phyloP scores from a whole-genome alignment of 1,139 yeast species.

The Kurtzmaniella quercitrusa region DNA sequence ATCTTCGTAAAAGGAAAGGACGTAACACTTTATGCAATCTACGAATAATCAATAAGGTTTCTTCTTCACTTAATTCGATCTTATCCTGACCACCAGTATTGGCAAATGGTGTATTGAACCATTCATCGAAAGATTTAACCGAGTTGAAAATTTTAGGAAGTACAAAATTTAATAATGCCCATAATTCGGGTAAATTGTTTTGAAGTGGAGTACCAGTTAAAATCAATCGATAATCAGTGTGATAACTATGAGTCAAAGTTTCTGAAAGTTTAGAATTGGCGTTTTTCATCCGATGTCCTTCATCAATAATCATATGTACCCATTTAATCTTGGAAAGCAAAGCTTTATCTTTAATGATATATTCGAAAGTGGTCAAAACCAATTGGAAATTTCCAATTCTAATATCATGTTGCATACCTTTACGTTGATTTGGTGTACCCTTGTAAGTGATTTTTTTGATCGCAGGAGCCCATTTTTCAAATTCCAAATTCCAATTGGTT shows the following conservation, averaged over 20 bases:
- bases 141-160: constrained; percentile 79
- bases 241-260: constrained; percentile 69
- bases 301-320: constrained; percentile 87
- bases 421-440: constrained; percentile 71
- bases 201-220: constrained; percentile 88
- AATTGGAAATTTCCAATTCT: constrained; percentile 70
- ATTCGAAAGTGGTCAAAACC: constrained; percentile 74
- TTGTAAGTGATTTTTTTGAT: constrained; percentile 67
- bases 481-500: constrained; percentile 82
- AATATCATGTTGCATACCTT: constrained; percentile 57
- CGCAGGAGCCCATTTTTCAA: constrained; percentile 83
- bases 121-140: constrained; percentile 81
- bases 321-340: constrained; percentile 64
- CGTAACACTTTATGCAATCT: constrained; percentile 94
- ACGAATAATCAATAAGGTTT: constrained; percentile 85
- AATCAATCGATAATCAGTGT: constrained; percentile 71
- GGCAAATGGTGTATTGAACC: constrained; percentile 85
- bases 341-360: constrained; percentile 70
- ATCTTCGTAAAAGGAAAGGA: constrained; percentile 89
- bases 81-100: constrained; percentile 80
- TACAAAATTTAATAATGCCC: constrained; percentile 79
- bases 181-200: constrained; percentile 77
- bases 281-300: constrained; percentile 87
- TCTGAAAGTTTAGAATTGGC: constrained; percentile 68
- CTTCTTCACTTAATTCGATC: constrained; percentile 84